Conservation (phyloP, 2,329 filamentous ascomycete species). For the Cytospora chrysosperma region DNA sequence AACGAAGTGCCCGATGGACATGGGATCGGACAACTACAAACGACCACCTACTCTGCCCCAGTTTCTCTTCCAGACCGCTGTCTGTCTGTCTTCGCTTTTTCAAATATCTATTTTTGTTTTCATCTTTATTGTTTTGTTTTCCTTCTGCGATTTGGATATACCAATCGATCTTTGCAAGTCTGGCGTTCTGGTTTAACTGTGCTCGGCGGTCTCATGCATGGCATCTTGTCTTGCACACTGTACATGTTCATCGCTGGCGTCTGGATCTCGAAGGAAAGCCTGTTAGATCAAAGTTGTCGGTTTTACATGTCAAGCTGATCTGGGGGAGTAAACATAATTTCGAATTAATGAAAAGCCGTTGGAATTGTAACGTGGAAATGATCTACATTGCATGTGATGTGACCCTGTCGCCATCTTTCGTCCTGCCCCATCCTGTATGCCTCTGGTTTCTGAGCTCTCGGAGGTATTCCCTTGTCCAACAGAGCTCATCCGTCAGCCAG, state of each 20-base stretch:
- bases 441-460: no score
- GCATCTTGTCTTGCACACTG: background rate
- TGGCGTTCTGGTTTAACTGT: constrained; percentile 1
- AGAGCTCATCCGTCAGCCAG: no score
- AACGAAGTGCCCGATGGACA: background rate
- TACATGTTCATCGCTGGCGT: background rate
- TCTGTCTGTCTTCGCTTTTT: no score
- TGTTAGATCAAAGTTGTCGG: background rate
- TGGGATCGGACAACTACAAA: background rate
- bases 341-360: background rate
- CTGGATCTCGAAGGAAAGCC: background rate
- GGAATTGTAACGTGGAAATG: background rate
- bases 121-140: background rate
- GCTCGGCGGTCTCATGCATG: no score
- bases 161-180: constrained; percentile 6
- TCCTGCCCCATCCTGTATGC: no score
- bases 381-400: background rate
- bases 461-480: no score
- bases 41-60: background rate
- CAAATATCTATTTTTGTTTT: no score
- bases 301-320: background rate
- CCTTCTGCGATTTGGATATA: background rate
- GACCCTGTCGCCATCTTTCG: background rate
- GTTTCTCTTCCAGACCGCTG: background rate
- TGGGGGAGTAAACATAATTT: background rate